A percentile compares a stretch with the other conserved stretches of the same genome.
Evolutionary conservation across 805 yeast species (phyloP).

Genomic region (Kodamaea kakaduensis): DNA sequence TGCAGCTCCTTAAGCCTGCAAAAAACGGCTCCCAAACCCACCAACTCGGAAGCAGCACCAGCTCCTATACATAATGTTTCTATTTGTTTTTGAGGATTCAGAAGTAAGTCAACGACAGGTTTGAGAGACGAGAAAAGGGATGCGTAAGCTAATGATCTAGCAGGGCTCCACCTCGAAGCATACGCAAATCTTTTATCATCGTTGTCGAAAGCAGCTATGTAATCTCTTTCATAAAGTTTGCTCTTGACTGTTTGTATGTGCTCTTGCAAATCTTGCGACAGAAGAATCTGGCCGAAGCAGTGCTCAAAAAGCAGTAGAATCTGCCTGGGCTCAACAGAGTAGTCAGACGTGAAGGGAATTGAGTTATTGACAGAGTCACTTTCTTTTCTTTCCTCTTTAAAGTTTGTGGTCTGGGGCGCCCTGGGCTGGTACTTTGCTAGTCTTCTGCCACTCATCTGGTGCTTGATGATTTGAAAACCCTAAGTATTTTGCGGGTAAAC

Average conservation of each 20-base stretch:
- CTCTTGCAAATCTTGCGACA: constrained; percentile 31
- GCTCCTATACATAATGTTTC: constrained; percentile 72
- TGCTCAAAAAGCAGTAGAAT: constrained; percentile 35
- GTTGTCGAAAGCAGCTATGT: constrained; percentile 61
- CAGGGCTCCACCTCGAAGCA: constrained; percentile 81
- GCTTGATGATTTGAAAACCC: constrained; percentile 1
- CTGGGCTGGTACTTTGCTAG: constrained; percentile 26
- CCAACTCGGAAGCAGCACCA: constrained; percentile 84
- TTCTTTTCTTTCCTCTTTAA: constrained; percentile 1
- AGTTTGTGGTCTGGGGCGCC: constrained; percentile 7
- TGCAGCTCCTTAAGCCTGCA: constrained; percentile 34
- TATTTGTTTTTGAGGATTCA: constrained; percentile 25
- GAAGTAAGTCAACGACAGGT: constrained; percentile 36
- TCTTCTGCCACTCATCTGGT: constrained; percentile 27
- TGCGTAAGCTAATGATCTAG: constrained; percentile 71
- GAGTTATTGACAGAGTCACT: constrained; percentile 13
- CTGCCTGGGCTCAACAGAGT: constrained; percentile 30
- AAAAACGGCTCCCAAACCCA: constrained; percentile 59
- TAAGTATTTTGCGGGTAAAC: constrained; percentile 12
- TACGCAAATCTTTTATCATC: constrained; percentile 69
- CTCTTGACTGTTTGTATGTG: constrained; percentile 68
- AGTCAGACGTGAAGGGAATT: constrained; percentile 33
- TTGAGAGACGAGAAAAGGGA: constrained; percentile 56
- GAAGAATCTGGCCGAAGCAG: constrained; percentile 30
- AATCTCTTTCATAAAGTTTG: constrained; percentile 66